Evolutionary conservation across 208 protist species (phyloP).

Genomic region (Vickermania spadyakhi): DNA sequence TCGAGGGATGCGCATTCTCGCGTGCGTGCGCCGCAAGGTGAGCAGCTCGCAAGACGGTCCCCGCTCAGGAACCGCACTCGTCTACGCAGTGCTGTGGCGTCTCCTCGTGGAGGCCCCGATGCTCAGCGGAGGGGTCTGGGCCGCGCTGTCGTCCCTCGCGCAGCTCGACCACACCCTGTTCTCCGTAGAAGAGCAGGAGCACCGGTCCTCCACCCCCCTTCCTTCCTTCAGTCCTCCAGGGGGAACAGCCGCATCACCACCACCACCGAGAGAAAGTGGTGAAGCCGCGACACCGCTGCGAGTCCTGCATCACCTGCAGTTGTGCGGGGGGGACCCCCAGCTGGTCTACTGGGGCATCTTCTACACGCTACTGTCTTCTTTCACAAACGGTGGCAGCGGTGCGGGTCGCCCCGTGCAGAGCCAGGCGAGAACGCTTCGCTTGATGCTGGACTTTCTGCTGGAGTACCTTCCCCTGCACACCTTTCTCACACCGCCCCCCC

Average conservation of each 20-base stretch:
- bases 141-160: not conserved
- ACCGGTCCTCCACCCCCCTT: not conserved
- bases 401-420: not conserved
- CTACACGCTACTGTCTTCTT: not conserved
- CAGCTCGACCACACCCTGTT: not conserved
- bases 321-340: not conserved
- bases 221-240: too few relatives aligned
- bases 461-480: not conserved
- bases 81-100: not conserved
- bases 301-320: not conserved
- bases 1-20: conserved; percentile 25
- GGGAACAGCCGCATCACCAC: not conserved
- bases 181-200: not conserved
- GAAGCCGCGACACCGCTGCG: not conserved
- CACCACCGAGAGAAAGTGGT: not conserved
- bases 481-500: too few relatives aligned
- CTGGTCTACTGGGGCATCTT: not conserved
- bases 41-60: not conserved
- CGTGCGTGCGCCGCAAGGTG: not conserved
- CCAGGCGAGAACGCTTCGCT: not conserved
- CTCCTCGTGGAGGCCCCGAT: not conserved
- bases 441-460: not conserved
- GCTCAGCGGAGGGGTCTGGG: not conserved
- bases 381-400: not conserved
- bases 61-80: not conserved